Evolutionary conservation across 2,329 filamentous ascomycete genomes (phyloP), one percentile per base, ranked within the genome.

Genomic region (Periglandula ipomoeae): DNA sequence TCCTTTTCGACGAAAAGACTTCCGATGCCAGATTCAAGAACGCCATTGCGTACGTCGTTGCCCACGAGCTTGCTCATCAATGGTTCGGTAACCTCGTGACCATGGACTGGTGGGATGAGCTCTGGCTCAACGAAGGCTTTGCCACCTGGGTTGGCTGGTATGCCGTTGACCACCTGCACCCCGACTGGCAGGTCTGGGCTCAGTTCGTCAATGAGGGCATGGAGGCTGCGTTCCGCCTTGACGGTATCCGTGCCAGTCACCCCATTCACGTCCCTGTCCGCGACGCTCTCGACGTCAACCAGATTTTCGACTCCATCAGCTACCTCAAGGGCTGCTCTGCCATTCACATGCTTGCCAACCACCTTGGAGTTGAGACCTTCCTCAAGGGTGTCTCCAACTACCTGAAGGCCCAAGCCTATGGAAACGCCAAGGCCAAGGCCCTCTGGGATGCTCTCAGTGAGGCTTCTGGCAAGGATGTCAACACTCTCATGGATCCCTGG

Each of bases 131-230:
- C 61, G 91, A 97, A 68, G 90, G 90, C 11, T 98, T 98, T 63
- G 93, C 93, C 38, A 98, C 93, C 3, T 97, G 91, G 91, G 91
- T 96, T 39, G 93, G 91, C 46, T 98, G 91, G 91, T 78, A 90
- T 52, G 90, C 89, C 9, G 82, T 90, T 50, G 88, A 97, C 63
- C 79, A 94, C 63, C 81, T 97, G 48, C 88, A 97, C 67, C 93
- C 93, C 3, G 91, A 96, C 57, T 97, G 93, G 91, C 84, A 97
- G 59, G 86, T 97, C 27, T 98, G 93, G 93, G 85, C 87, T 50
- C 90, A 96, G 70, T 98, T 96, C 70, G 88, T 97, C 60, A 89
- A 89, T 70, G 93, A 97, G 73, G 87, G 86, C 59, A 87, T 95
- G 73, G 89, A 95, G 76, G 82, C 82, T 73, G 91, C 91, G 50